phyloP scores from a whole-genome alignment of 208 protist species.

The Sergeia podlipaevii region DNA sequence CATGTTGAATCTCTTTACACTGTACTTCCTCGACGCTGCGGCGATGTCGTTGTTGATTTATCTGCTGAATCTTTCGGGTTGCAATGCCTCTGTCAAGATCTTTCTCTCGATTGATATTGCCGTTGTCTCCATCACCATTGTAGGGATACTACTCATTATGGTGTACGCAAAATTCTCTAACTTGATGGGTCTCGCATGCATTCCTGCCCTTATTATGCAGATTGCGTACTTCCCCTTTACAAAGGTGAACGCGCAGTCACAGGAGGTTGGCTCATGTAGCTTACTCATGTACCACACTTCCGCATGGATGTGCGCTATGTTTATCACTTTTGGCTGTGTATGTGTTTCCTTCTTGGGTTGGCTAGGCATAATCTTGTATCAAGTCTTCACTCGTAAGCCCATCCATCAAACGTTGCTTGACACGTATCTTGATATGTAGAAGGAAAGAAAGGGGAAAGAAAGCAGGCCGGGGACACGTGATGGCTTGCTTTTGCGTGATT shows the following conservation, averaged over 20 bases:
- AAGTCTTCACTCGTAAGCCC: slow-evolving; percentile 21
- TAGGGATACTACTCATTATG: slow-evolving; percentile 20
- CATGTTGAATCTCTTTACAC: slow-evolving; percentile 13
- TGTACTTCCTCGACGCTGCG: slow-evolving; percentile 10
- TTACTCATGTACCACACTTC: slow-evolving; percentile 20
- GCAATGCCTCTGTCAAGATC: slow-evolving; percentile 12
- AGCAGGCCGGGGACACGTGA: not conserved
- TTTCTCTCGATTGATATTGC: slow-evolving; percentile 34
- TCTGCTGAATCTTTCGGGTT: slow-evolving; percentile 30
- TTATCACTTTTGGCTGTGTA: slow-evolving; percentile 37
- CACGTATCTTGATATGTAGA: slow-evolving; percentile 28
- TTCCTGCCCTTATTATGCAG: slow-evolving; percentile 35
- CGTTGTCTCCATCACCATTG: slow-evolving; percentile 18
- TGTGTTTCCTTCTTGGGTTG: slow-evolving; percentile 38
- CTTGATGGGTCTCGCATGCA: slow-evolving; percentile 17
- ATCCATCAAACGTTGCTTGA: slow-evolving; percentile 31
- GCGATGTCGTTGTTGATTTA: slow-evolving; percentile 24
- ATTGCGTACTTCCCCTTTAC: slow-evolving; percentile 31
- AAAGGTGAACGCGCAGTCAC: not conserved
- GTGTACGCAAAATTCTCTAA: slow-evolving; percentile 30
- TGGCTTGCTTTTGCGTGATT: not conserved
- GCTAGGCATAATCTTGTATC: slow-evolving; percentile 23
- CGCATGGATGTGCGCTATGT: slow-evolving; percentile 23
- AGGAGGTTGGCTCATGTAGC: slow-evolving; percentile 12
- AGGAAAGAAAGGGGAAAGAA: not conserved